These are phyloP conservation scores for Salix exigua DNA, from an alignment of 345 rosid species.

Conservation along the genomic window DNA sequence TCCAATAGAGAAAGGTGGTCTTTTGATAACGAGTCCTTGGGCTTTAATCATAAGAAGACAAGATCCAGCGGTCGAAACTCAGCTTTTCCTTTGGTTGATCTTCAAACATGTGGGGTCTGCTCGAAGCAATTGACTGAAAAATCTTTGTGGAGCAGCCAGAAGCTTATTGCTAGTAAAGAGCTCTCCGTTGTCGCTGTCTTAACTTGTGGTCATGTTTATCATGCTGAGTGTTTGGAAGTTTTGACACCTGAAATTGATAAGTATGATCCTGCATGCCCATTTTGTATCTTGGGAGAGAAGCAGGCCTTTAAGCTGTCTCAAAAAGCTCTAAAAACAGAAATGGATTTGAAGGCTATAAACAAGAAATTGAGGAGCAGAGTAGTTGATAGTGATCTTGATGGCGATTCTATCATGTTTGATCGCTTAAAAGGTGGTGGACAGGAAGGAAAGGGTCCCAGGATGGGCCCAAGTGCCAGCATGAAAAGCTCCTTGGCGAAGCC, in stretches of 20 bases:
- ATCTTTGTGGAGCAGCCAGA: constrained; percentile 76
- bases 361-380: constrained; percentile 66
- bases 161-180: constrained; percentile 57
- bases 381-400: constrained; percentile 56
- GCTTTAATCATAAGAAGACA: constrained; percentile 45
- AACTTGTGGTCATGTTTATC: constrained; percentile 92
- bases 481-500: constrained; percentile 56
- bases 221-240: constrained; percentile 92
- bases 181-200: constrained; percentile 70
- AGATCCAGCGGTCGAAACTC: constrained; percentile 43
- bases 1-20: constrained; percentile 60
- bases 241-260: constrained; percentile 73
- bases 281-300: constrained; percentile 87
- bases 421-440: constrained; percentile 32
- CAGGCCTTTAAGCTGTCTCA: constrained; percentile 66
- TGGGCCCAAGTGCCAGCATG: constrained; percentile 61
- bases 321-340: constrained; percentile 71
- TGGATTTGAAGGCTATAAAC: constrained; percentile 62
- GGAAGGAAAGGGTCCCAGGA: constrained; percentile 53
- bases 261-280: constrained; percentile 88
- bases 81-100: constrained; percentile 42
- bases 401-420: constrained; percentile 46
- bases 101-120: constrained; percentile 86
- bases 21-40: constrained; percentile 51
- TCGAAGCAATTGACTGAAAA: constrained; percentile 66